A percentile compares a stretch with the other conserved stretches of the same genome.
phyloP scores from a whole-genome alignment of 441 rosid species.

The Brassica hybrid region DNA sequence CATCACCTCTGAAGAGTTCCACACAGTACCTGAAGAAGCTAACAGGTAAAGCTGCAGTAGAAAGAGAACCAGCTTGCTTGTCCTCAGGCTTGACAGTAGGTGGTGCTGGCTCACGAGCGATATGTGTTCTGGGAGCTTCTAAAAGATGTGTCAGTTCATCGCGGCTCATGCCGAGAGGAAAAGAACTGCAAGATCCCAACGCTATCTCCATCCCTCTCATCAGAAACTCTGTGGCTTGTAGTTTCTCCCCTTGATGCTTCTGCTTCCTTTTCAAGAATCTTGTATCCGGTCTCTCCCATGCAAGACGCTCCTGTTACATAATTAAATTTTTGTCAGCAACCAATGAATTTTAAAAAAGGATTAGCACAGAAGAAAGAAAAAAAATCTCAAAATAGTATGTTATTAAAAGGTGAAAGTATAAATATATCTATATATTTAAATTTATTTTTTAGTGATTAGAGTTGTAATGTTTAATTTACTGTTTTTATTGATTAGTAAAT shows the following conservation, averaged over 20 bases:
- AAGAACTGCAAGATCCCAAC: slow-evolving; percentile 52
- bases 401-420: not conserved
- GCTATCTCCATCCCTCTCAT: slow-evolving; percentile 73
- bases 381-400: not conserved
- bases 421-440: not conserved
- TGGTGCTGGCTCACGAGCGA: slow-evolving; percentile 42
- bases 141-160: slow-evolving; percentile 46
- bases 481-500: not conserved
- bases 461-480: not conserved
- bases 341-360: not conserved
- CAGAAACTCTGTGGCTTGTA: slow-evolving; percentile 52
- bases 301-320: slow-evolving; percentile 54
- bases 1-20: slow-evolving; percentile 56
- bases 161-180: slow-evolving; percentile 53
- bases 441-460: not conserved
- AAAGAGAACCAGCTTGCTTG: slow-evolving; percentile 38
- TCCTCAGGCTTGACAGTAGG: slow-evolving; percentile 52
- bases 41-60: slow-evolving; percentile 54
- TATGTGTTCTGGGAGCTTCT: slow-evolving; percentile 43
- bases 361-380: not conserved
- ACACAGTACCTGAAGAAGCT: slow-evolving; percentile 69
- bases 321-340: slow-evolving; percentile 15
- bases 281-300: slow-evolving; percentile 74
- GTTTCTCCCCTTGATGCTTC: slow-evolving; percentile 43
- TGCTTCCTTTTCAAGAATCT: slow-evolving; percentile 48